A percentile compares a stretch with the other conserved stretches of the same genome.
Conservation (phyloP, 148 eudicot species). For the Hydrangea macrophylla region DNA sequence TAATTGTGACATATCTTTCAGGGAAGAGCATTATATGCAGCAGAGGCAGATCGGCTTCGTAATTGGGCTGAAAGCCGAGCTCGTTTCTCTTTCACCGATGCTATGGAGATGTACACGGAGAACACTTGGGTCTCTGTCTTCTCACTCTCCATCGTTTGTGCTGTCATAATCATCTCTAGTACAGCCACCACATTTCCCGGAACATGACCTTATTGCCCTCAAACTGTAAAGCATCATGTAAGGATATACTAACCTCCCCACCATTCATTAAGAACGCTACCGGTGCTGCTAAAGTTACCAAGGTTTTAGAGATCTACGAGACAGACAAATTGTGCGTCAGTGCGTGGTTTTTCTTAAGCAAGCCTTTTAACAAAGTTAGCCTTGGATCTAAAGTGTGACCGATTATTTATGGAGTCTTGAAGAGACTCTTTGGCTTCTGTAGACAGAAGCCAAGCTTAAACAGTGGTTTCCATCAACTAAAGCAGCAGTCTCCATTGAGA, state of each 20-base stretch:
- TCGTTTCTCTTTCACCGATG: conserved; percentile 92
- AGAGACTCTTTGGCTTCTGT: too few relatives aligned
- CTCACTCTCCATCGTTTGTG: conserved; percentile 96
- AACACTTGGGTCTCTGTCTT: conserved; percentile 94
- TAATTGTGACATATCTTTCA: conserved; percentile 36
- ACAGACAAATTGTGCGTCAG: background rate
- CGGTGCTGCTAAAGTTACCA: background rate
- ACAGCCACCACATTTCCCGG: conserved; percentile 65
- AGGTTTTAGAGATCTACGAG: background rate
- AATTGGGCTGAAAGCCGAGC: conserved; percentile 98
- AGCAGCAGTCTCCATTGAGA: conserved; percentile 8
- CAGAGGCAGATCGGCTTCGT: conserved; percentile 90
- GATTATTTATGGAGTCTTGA: too few relatives aligned
- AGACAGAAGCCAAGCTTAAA: too few relatives aligned
- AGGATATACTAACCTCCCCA: background rate
- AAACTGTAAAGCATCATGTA: background rate
- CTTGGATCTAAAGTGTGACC: too few relatives aligned
- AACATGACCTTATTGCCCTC: conserved; percentile 30
- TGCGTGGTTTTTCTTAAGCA: background rate
- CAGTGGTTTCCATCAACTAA: background rate
- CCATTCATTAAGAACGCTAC: background rate
- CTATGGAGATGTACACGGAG: conserved; percentile 98
- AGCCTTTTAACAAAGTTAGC: background rate
- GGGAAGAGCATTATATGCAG: conserved; percentile 97
- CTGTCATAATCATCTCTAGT: conserved; percentile 89